Evolutionary conservation across 2,329 filamentous ascomycete genomes (phyloP), one percentile per base, ranked within the genome.

Genomic region (Penicillium vulpinum): DNA sequence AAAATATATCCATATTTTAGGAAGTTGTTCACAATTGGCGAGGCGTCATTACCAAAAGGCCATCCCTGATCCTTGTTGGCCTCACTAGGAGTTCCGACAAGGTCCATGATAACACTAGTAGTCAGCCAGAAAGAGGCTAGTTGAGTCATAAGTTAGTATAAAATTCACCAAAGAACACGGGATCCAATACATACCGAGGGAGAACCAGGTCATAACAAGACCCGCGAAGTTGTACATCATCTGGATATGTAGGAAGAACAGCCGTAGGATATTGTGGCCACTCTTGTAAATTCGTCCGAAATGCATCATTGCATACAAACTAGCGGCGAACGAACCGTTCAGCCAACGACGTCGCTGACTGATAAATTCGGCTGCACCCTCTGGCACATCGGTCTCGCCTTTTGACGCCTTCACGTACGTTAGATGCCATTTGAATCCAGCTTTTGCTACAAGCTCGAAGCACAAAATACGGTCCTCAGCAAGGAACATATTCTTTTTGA

Each of bases 401-500:
- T 96, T 97, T 75, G 93, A 94, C 22, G 93, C 89, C 81, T 97
- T 97, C 83, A 97, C 94, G 77, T 97, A 97, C 59, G 90, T 92
- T 74, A 97, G 78, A 83, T 97, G 93, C 93, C 93, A 97, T 78
- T 97, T 97, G 70, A 93, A 94, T 62, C 94, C 94, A 53, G 93
- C 92, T 81, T 97, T 97, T 73, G 93, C 93, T 64, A 97, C 93
- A 71, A 97, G 81, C 76, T 97, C 93, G 83, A 97, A 97, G 82
- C 93, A 97, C 53, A 97, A 85, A 81, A 97, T 97, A 86, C 93
- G 92, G 87, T 97, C 93, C 80, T 97, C 93, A 75, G 93, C 93
- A 86, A 97, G 92, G 84, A 97, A 97, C 93, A 97, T 97, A 85
- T 97, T 97, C 86, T 97, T 97, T 82, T 97, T 97, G 89, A 97